Conservation (phyloP, 1,284 basidiomycete species). For the Fistulinella cinereoalba region DNA sequence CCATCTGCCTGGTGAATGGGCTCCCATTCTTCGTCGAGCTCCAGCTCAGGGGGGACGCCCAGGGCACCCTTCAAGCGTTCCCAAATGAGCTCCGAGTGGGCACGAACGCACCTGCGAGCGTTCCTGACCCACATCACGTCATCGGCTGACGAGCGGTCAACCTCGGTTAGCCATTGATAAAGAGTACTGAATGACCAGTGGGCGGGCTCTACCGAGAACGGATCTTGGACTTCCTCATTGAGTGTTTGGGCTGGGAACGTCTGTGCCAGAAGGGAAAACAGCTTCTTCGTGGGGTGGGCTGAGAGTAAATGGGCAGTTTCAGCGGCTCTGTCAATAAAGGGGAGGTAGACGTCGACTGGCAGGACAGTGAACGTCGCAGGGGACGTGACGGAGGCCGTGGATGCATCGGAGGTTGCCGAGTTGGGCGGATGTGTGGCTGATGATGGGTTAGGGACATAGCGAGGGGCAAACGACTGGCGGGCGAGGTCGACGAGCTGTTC, state of each 20-base stretch:
- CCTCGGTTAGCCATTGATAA: constrained; percentile 54
- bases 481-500: constrained; percentile 70
- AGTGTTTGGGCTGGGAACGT: constrained; percentile 47
- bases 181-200: constrained; percentile 26
- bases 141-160: constrained; percentile 54
- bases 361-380: constrained; percentile 67
- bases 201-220: constrained; percentile 22
- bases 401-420: no score
- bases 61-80: constrained; percentile 77
- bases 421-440: constrained; percentile 18
- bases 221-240: constrained; percentile 22
- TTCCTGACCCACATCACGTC: constrained; percentile 65
- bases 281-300: constrained; percentile 57
- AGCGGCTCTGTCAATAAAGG: constrained; percentile 69
- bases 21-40: constrained; percentile 44
- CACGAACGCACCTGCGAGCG: constrained; percentile 62
- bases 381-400: constrained; percentile 1
- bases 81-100: constrained; percentile 76
- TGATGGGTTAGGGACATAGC: constrained; percentile 28
- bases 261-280: constrained; percentile 68
- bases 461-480: constrained; percentile 53
- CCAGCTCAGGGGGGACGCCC: constrained; percentile 74
- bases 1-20: constrained; percentile 5
- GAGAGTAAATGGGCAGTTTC: constrained; percentile 65
- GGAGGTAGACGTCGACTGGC: constrained; percentile 66